phyloP scores from a whole-genome alignment of 2,329 filamentous ascomycete genomes.

The Pseudophaeomoniella oleicola region DNA sequence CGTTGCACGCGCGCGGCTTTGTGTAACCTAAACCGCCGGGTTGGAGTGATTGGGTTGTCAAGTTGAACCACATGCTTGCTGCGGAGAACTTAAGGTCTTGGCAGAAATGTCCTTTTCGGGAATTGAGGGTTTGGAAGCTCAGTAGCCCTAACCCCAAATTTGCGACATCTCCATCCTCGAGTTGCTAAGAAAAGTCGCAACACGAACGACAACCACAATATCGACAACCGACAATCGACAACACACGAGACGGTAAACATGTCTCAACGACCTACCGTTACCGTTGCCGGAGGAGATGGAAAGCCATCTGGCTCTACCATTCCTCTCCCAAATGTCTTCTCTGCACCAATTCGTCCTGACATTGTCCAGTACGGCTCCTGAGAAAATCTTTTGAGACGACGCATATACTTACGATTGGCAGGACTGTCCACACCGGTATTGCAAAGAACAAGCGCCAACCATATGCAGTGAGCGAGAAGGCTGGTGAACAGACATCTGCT shows the following conservation, averaged over 20 bases:
- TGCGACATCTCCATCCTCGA: constrained; percentile 1
- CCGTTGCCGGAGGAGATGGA: constrained; percentile 94
- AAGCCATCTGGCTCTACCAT: constrained; percentile 76
- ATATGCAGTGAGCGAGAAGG: constrained; percentile 99
- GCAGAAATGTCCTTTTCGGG: too few relatives aligned
- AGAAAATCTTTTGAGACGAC: constrained; percentile 19
- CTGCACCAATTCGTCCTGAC: constrained; percentile 91
- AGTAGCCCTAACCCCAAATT: neutral
- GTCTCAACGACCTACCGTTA: constrained; percentile 94
- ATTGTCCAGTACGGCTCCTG: constrained; percentile 71
- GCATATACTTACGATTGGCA: constrained; percentile 17
- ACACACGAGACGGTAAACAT: constrained; percentile 30
- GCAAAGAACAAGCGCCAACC: constrained; percentile 99
- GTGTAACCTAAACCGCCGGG: too few relatives aligned
- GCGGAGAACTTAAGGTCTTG: too few relatives aligned
- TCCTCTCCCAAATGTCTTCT: constrained; percentile 93
- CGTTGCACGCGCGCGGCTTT: too few relatives aligned
- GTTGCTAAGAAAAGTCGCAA: neutral
- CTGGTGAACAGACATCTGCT: constrained; percentile 98
- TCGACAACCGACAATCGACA: neutral
- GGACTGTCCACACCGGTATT: constrained; percentile 86
- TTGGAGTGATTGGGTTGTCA: too few relatives aligned
- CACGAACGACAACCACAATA: neutral
- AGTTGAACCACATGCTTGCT: too few relatives aligned
- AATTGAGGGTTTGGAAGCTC: constrained; percentile 1